Evolutionary conservation across 2,329 filamentous ascomycete genomes (phyloP).

Genomic region (Fusarium vanettenii): DNA sequence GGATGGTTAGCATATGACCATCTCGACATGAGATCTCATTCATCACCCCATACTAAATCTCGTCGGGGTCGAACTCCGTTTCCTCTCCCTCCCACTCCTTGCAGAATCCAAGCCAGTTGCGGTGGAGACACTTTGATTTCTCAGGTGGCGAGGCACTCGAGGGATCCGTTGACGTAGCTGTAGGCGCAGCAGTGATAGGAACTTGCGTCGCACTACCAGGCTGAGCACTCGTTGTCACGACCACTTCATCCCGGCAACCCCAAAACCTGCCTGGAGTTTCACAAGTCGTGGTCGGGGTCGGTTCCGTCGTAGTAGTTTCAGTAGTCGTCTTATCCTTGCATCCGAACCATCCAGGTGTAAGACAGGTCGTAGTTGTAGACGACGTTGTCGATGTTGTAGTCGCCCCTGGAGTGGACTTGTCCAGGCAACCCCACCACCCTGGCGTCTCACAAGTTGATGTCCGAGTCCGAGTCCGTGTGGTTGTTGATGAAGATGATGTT

Average conservation of each 20-base stretch:
- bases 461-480: slow-evolving; percentile 77
- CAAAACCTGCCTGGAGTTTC: slow-evolving; percentile 66
- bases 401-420: slow-evolving; percentile 67
- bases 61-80: slow-evolving; percentile 44
- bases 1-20: not conserved
- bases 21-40: not conserved
- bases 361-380: slow-evolving; percentile 66
- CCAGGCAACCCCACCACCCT: slow-evolving; percentile 89
- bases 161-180: slow-evolving; percentile 42
- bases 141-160: slow-evolving; percentile 39
- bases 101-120: slow-evolving; percentile 57
- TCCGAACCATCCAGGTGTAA: slow-evolving; percentile 74
- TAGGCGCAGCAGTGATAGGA: slow-evolving; percentile 47
- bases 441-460: slow-evolving; percentile 92
- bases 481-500: slow-evolving; percentile 66
- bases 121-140: slow-evolving; percentile 48
- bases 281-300: slow-evolving; percentile 53
- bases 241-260: slow-evolving; percentile 62
- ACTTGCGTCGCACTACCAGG: slow-evolving; percentile 45
- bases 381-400: slow-evolving; percentile 57
- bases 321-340: slow-evolving; percentile 63
- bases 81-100: slow-evolving; percentile 50
- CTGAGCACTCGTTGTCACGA: slow-evolving; percentile 48
- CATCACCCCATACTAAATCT: slow-evolving; percentile 42
- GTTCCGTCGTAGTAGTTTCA: slow-evolving; percentile 47